A percentile compares a stretch with the other conserved stretches of the same genome.
These are phyloP conservation scores for Ilyonectria mors-panacis DNA, from an alignment of 2,329 filamentous ascomycete species.

Conservation along the genomic window DNA sequence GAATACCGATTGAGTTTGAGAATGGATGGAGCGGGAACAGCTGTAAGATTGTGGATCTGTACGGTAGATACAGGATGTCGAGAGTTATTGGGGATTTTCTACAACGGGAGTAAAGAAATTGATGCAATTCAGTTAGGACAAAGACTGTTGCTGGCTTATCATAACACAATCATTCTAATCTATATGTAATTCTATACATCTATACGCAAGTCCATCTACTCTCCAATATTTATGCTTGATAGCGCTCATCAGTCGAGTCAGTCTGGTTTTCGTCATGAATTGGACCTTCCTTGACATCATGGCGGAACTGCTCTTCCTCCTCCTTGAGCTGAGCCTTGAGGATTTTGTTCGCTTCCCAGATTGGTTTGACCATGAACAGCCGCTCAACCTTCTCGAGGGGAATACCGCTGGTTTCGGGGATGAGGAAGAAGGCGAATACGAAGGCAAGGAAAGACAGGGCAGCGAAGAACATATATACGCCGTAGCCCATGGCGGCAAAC, in stretches of 20 bases:
- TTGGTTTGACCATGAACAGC: slow-evolving; percentile 58
- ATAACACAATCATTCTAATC: too few relatives aligned
- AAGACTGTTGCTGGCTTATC: too few relatives aligned
- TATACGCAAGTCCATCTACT: not conserved
- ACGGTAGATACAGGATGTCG: too few relatives aligned
- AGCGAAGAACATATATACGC: slow-evolving; percentile 70
- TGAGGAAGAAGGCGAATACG: slow-evolving; percentile 65
- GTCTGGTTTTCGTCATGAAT: slow-evolving; percentile 22
- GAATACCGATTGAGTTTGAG: too few relatives aligned
- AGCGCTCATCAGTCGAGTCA: slow-evolving; percentile 19
- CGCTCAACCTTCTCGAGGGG: slow-evolving; percentile 66
- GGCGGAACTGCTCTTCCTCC: slow-evolving; percentile 42
- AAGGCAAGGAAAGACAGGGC: slow-evolving; percentile 62
- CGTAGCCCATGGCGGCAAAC: slow-evolving; percentile 61
- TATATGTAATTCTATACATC: too few relatives aligned
- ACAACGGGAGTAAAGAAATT: too few relatives aligned
- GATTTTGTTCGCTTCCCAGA: slow-evolving; percentile 42
- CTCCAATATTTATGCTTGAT: not conserved
- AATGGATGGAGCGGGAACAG: too few relatives aligned
- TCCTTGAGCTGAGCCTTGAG: slow-evolving; percentile 38
- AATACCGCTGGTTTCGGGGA: slow-evolving; percentile 68
- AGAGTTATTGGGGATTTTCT: too few relatives aligned
- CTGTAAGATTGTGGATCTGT: too few relatives aligned
- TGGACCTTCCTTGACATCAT: slow-evolving; percentile 36
- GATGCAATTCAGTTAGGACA: too few relatives aligned